These are phyloP conservation scores for Xylaria multiplex DNA, from an alignment of 2,329 filamentous ascomycete species.

Conservation along the genomic window DNA sequence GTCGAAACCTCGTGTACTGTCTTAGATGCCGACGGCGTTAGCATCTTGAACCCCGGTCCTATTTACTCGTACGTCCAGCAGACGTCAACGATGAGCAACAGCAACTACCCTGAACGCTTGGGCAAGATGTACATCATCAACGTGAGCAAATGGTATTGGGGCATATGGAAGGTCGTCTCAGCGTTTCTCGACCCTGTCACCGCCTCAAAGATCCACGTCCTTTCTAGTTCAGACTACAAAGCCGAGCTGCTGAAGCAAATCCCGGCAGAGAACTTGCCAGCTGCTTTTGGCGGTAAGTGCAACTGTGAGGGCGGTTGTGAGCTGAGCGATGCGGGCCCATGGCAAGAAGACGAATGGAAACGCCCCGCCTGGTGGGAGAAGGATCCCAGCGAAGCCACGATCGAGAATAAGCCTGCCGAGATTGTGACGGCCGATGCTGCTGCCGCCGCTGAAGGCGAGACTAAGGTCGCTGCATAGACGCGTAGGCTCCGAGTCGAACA, in stretches of 20 bases:
- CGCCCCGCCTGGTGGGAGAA: constrained; percentile 73
- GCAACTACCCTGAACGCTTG: constrained; percentile 98
- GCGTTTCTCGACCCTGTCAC: constrained; percentile 97
- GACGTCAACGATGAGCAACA: constrained; percentile 90
- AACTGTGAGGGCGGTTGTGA: constrained; percentile 83
- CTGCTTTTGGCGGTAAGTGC: constrained; percentile 85
- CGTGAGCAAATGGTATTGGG: constrained; percentile 63
- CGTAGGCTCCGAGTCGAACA: background rate
- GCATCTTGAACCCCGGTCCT: constrained; percentile 79
- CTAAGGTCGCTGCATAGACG: constrained; percentile 30
- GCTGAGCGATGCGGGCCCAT: constrained; percentile 90
- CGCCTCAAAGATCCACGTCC: constrained; percentile 92
- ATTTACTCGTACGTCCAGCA: constrained; percentile 90
- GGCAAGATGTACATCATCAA: constrained; percentile 98
- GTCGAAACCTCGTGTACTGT: constrained; percentile 98
- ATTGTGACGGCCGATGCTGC: constrained; percentile 49
- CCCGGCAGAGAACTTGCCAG: constrained; percentile 88
- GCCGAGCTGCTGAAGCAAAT: constrained; percentile 86
- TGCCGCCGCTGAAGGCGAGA: constrained; percentile 43
- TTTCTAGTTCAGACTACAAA: constrained; percentile 79
- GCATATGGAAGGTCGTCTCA: constrained; percentile 90
- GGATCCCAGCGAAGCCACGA: constrained; percentile 51
- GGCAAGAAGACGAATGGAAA: constrained; percentile 77
- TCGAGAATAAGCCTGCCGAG: constrained; percentile 47
- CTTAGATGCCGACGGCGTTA: constrained; percentile 97